phyloP scores from a whole-genome alignment of 345 rosid species.

The Eucalyptus melliodora region DNA sequence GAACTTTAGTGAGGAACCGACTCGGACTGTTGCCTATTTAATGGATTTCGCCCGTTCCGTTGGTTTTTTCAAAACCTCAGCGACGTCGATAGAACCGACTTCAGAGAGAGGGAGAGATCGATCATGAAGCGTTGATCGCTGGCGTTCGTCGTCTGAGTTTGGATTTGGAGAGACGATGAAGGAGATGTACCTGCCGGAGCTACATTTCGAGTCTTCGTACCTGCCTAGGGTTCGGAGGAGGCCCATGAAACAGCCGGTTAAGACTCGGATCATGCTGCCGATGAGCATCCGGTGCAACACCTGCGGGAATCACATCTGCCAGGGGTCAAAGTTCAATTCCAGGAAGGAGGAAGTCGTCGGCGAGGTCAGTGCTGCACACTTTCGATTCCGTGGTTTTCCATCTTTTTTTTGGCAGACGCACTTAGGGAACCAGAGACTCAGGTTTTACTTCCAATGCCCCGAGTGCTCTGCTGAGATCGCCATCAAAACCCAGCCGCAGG shows the following conservation, averaged over 20 bases:
- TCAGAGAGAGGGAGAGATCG: no score
- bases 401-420: conserved; percentile 39
- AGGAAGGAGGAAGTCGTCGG: conserved; percentile 82
- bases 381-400: no score
- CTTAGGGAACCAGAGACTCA: conserved; percentile 77
- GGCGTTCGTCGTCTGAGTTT: background rate
- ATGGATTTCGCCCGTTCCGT: no score
- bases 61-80: no score
- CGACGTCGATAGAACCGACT: no score
- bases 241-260: conserved; percentile 75
- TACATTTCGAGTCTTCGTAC: conserved; percentile 76
- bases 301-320: conserved; percentile 75
- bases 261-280: conserved; percentile 91
- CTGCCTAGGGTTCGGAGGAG: conserved; percentile 56
- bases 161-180: background rate
- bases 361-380: conserved; percentile 27
- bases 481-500: conserved; percentile 82
- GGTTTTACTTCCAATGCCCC: conserved; percentile 37
- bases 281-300: conserved; percentile 90
- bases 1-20: no score
- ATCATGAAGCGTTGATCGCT: background rate
- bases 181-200: conserved; percentile 31
- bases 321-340: conserved; percentile 82
- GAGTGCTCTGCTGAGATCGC: conserved; percentile 82
- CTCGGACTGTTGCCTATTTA: no score